phyloP scores from a whole-genome alignment of 1,284 basidiomycete genomes.

The Ganoderma meredithae region DNA sequence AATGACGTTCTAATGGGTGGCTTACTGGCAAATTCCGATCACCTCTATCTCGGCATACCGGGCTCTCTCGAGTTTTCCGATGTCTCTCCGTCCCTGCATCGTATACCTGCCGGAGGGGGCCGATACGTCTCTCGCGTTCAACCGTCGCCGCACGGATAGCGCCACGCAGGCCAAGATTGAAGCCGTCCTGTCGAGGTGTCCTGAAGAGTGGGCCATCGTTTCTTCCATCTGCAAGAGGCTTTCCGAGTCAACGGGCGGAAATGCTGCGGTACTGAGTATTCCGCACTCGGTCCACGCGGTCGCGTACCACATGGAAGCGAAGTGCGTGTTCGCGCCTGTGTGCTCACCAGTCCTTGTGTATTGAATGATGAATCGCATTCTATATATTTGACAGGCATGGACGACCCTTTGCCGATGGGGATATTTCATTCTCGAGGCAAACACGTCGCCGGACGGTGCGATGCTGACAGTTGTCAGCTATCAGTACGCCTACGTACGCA shows the following conservation, averaged over 20 bases:
- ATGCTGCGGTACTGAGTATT: neutral
- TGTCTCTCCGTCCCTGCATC: neutral
- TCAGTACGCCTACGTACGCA: too few species aligned
- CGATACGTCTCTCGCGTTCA: neutral
- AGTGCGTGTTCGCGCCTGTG: neutral
- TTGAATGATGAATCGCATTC: too few species aligned
- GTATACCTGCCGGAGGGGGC: neutral
- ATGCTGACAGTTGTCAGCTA: too few species aligned
- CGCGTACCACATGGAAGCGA: neutral
- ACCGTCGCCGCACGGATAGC: neutral
- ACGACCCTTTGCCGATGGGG: neutral
- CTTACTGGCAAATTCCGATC: too few species aligned
- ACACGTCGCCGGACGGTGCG: too few species aligned
- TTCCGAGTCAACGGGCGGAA: too few species aligned
- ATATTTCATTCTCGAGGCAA: neutral
- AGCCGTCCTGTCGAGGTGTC: too few species aligned
- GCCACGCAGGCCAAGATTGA: neutral
- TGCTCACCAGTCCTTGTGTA: neutral
- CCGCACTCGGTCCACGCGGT: neutral
- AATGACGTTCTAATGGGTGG: too few species aligned
- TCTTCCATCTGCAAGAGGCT: too few species aligned
- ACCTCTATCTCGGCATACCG: too few species aligned
- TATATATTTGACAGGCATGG: neutral
- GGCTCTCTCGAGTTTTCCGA: too few species aligned
- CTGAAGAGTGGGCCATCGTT: too few species aligned